Base-by-base conservation (phyloP, 2,329 filamentous ascomycete genomes). In the Pestalotiopsis sp. region DNA sequence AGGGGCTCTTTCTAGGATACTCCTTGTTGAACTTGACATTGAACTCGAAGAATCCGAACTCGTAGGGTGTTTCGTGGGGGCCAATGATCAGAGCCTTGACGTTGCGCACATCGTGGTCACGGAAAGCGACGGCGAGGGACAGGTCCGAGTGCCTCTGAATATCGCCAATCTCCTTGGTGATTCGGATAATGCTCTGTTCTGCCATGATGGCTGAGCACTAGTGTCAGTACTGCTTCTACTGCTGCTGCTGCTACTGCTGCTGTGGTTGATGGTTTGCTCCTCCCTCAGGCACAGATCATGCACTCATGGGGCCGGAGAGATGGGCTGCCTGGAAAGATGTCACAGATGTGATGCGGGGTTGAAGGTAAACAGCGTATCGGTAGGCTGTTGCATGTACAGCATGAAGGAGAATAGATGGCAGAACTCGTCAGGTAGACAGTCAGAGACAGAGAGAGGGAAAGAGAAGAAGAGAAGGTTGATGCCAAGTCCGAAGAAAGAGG, bases 21-120 rank as follows among this genome's bases (percentile, higher is more conserved):
- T 97, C 94, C 84, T 89, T 91, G 67, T 90, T 88, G 75, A 97
- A 95, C 74, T 89, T 92, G 75, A 97, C 89, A 0, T 85, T 79
- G 77, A 97, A 97, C 92, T 98, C 94, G 78, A 97, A 98, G 82
- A 98, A 98, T 3, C 96, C 96, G 77, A 97, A 98, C 80, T 98
- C 95, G 80, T 99, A 99, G 0, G 95, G 95, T 0, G 95, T 97
- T 74, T 96, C 95, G 72, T 95, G 94, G 27, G 96, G 95, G 0
- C 96, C 96, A 73, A 98, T 90, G 75, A 98, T 95, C 72, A 98
- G 81, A 63, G 95, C 94, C 78, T 90, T 92, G 64, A 98, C 91
- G 78, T 93, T 92, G 67, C 95, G 92, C 70, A 98, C 93, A 80
- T 99, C 94, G 73, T 90, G 87, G 80, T 98, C 96, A 65, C 92